Conservation (phyloP, 345 rosid species). For the Bruguiera sexangula region DNA sequence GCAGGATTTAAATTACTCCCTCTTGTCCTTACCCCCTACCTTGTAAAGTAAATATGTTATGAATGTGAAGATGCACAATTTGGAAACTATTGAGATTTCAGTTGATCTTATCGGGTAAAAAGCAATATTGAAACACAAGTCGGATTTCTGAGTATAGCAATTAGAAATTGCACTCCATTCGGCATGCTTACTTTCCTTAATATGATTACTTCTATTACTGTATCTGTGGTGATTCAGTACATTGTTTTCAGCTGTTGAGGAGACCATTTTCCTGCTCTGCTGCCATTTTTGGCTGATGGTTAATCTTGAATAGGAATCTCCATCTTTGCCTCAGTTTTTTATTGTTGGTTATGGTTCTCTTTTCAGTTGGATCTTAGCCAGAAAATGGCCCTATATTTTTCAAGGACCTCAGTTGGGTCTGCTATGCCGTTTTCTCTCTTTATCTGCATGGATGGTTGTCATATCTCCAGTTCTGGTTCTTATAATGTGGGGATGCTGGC, state of each 20-base stretch:
- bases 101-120: no score
- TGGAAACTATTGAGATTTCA: no score
- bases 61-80: no score
- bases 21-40: no score
- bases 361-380: conserved; percentile 97
- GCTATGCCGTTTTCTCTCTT: conserved; percentile 67
- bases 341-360: conserved; percentile 5
- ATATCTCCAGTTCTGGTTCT: conserved; percentile 80
- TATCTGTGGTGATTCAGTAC: background rate
- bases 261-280: background rate
- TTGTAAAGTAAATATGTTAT: no score
- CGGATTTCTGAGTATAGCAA: no score
- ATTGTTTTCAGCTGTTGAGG: background rate
- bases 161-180: no score
- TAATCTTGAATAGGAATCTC: no score
- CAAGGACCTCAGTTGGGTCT: conserved; percentile 82
- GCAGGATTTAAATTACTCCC: no score
- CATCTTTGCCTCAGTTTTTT: background rate
- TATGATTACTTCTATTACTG: no score
- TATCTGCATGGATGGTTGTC: conserved; percentile 73
- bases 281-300: no score
- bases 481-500: conserved; percentile 86
- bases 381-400: conserved; percentile 88
- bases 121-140: no score
- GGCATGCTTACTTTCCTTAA: background rate